Percentiles rank a stretch among this genome's conserved stretches.
Evolutionary conservation across 1,284 basidiomycete species (phyloP).

Genomic region (Nidula niveotomentosa): DNA sequence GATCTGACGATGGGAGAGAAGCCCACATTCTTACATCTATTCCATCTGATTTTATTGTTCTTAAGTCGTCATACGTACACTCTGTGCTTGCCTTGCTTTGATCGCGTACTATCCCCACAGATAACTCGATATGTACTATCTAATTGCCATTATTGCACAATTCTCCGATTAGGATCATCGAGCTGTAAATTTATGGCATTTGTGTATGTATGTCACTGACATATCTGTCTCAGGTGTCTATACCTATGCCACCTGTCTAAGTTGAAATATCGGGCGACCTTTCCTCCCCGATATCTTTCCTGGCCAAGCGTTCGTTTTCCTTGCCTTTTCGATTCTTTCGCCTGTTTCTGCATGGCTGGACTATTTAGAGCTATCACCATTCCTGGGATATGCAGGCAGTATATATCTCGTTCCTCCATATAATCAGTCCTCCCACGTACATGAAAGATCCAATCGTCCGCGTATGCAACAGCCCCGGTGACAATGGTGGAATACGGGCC

Average conservation of each 20-base stretch:
- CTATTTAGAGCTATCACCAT: conserved; percentile 8
- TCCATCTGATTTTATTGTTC: background rate
- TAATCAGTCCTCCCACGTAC: conserved; percentile 50
- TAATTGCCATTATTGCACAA: background rate
- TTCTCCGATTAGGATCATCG: too few species aligned
- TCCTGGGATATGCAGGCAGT: conserved; percentile 20
- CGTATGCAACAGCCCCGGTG: conserved; percentile 32
- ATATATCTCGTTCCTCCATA: conserved; percentile 38
- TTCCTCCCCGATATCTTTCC: background rate
- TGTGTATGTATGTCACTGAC: too few species aligned
- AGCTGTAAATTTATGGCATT: too few species aligned
- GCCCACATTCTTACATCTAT: background rate
- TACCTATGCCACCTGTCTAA: background rate
- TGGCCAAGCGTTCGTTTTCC: conserved; percentile 11
- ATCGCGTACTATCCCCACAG: background rate
- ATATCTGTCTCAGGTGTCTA: background rate
- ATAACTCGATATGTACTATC: background rate
- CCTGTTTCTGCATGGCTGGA: conserved; percentile 6
- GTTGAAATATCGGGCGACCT: background rate
- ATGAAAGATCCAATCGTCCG: conserved; percentile 22
- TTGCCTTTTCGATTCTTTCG: conserved; percentile 23
- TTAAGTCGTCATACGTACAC: background rate
- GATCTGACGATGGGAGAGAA: background rate
- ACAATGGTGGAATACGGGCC: conserved; percentile 41
- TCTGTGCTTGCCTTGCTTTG: background rate